phyloP scores from a whole-genome alignment of 2,329 filamentous ascomycete species.

The Diaporthe aspalathi region DNA sequence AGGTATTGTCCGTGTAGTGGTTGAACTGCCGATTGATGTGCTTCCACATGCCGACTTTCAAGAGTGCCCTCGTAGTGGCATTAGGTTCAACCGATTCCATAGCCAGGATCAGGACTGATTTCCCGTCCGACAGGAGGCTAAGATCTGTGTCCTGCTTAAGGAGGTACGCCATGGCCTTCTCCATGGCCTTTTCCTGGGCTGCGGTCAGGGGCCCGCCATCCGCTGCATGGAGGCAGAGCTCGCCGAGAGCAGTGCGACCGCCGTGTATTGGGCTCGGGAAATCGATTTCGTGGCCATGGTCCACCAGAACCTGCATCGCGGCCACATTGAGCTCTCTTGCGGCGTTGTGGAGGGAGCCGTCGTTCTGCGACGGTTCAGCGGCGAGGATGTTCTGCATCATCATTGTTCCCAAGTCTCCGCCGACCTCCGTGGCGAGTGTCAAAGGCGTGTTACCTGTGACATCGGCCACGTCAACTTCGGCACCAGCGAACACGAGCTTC shows the following conservation, averaged over 20 bases:
- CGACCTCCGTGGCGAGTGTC: conserved; percentile 67
- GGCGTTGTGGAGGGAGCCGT: conserved; percentile 75
- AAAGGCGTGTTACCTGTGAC: conserved; percentile 68
- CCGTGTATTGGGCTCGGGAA: conserved; percentile 72
- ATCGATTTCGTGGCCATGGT: conserved; percentile 71
- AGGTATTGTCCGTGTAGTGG: conserved; percentile 61
- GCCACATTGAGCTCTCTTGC: conserved; percentile 68
- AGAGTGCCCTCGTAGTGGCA: conserved; percentile 65
- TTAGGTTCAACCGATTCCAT: conserved; percentile 68
- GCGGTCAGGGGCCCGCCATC: conserved; percentile 57
- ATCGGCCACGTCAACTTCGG: conserved; percentile 70
- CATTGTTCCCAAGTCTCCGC: conserved; percentile 63
- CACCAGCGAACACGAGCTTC: conserved; percentile 66
- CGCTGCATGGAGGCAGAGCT: conserved; percentile 69
- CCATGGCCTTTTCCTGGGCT: conserved; percentile 64
- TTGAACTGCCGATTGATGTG: conserved; percentile 71
- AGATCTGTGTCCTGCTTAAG: conserved; percentile 68
- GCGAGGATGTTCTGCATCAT: conserved; percentile 67
- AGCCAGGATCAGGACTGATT: conserved; percentile 69
- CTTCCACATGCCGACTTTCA: conserved; percentile 75
- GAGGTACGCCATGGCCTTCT: conserved; percentile 67
- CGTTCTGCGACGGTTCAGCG: conserved; percentile 68
- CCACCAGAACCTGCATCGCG: conserved; percentile 66
- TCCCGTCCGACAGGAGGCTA: conserved; percentile 65
- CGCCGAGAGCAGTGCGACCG: conserved; percentile 72